phyloP scores from a whole-genome alignment of 2,329 filamentous ascomycete species.

The Myriosclerotinia scirpicola region DNA sequence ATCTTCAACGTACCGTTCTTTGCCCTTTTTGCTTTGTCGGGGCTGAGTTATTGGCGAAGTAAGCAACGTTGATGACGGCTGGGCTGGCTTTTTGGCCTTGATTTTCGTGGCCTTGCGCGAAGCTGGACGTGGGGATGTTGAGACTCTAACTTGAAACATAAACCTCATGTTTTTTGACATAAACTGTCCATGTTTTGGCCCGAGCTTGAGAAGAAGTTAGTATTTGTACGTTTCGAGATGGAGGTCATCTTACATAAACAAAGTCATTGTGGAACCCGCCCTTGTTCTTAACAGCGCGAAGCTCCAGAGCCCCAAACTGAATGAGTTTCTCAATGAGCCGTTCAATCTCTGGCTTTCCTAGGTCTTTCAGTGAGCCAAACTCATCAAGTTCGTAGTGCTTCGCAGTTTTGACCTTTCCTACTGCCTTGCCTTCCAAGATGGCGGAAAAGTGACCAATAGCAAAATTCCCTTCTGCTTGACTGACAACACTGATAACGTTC shows the following conservation, averaged over 20 bases:
- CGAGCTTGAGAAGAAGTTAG: slow-evolving; percentile 41
- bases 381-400: slow-evolving; percentile 45
- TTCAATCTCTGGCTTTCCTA: slow-evolving; percentile 76
- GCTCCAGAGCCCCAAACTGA: slow-evolving; percentile 69
- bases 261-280: slow-evolving; percentile 73
- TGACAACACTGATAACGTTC: slow-evolving; percentile 68
- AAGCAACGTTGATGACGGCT: slow-evolving; percentile 61
- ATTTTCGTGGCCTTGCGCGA: slow-evolving; percentile 41
- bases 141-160: slow-evolving; percentile 37
- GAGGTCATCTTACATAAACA: slow-evolving; percentile 53
- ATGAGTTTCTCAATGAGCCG: slow-evolving; percentile 72
- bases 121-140: slow-evolving; percentile 31
- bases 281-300: slow-evolving; percentile 65
- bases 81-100: slow-evolving; percentile 23
- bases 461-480: slow-evolving; percentile 57
- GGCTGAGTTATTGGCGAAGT: slow-evolving; percentile 43
- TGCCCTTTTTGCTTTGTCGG: slow-evolving; percentile 38
- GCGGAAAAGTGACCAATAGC: slow-evolving; percentile 83
- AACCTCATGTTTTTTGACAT: slow-evolving; percentile 37
- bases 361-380: slow-evolving; percentile 65
- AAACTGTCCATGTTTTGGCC: slow-evolving; percentile 35
- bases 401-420: slow-evolving; percentile 53
- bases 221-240: background rate
- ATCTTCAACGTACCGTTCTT: slow-evolving; percentile 31
- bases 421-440: slow-evolving; percentile 69